Base-by-base conservation (phyloP, 306 rosid species). In the Vicia villosa region DNA sequence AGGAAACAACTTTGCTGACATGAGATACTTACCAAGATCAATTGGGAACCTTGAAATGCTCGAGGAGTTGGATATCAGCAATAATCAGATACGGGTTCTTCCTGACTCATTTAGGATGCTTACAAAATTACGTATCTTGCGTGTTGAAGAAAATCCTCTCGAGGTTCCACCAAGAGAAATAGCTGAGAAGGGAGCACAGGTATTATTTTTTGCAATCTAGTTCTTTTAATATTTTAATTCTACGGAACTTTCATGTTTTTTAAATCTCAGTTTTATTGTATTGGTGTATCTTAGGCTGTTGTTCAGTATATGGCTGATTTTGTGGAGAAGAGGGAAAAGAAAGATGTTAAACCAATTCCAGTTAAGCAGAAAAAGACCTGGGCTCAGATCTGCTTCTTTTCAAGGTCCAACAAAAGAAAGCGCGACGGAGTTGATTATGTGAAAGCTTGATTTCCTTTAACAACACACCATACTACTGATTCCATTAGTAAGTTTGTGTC, bases 21-120 rank as follows among this genome's bases (percentile, higher is more conserved):
- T 91, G 83, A 68, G 78, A 74, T 81, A 68, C 37, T 77, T 91
- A 37, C 97, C 96, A 15, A 87, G 88, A 85, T 82, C 96, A 21
- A 87, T 91, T 22, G 97, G 97, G 64, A 91, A 91, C 77, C 90
- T 91, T 0, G 96, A 89, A 74, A 68, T 89, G 94, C 97, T 91
- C 8, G 96, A 91, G 86, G 97, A 91, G 72, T 75, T 91, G 82
- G 91, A 91, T 78, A 91, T 91, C 60, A 91, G 97, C 80, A 88
- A 89, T 55, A 91, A 91, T 66, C 97, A 91, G 74, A 91, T 91
- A 73, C 87, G 87, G 21, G 67, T 83, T 58, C 96, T 89, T 52
- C 96, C 96, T 12, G 91, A 87, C 43, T 84, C 97, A 26, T 89
- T 89, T 77, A 77, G 80, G 72, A 70, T 89, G 96, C 84, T 91